Percentiles rank a stretch among this genome's conserved stretches.
These are phyloP conservation scores for Aspergillus clavatus DNA, from an alignment of 2,329 filamentous ascomycete genomes.

Conservation along the genomic window DNA sequence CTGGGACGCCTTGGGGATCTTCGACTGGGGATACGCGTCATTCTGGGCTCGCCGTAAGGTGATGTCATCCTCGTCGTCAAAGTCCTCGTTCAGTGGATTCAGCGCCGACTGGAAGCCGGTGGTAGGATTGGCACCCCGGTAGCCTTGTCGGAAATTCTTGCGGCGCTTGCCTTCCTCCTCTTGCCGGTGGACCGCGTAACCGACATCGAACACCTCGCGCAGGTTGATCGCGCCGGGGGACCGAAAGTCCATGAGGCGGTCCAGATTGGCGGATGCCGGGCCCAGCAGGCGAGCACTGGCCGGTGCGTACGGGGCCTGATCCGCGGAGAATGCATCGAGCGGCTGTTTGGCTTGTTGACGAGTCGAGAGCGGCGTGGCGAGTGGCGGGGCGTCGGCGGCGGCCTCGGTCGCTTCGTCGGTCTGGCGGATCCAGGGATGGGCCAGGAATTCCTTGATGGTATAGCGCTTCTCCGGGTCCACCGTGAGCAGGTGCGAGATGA, in stretches of 20 bases:
- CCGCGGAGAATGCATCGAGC: constrained; percentile 49
- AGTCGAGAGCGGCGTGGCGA: constrained; percentile 59
- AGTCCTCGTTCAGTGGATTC: constrained; percentile 61
- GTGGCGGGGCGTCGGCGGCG: constrained; percentile 63
- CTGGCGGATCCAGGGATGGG: constrained; percentile 86
- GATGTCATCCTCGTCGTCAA: constrained; percentile 50
- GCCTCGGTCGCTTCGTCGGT: constrained; percentile 64
- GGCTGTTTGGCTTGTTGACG: constrained; percentile 54
- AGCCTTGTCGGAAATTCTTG: constrained; percentile 72
- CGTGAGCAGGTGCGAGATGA: constrained; percentile 87
- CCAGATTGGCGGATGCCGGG: constrained; percentile 50
- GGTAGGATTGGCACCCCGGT: constrained; percentile 50
- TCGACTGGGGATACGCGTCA: constrained; percentile 48
- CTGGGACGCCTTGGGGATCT: constrained; percentile 61
- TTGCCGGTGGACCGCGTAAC: constrained; percentile 94
- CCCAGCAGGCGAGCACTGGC: constrained; percentile 53
- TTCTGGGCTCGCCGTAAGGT: constrained; percentile 12
- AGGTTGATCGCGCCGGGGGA: constrained; percentile 93
- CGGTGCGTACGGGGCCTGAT: constrained; percentile 40
- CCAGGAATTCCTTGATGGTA: constrained; percentile 85
- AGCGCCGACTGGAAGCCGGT: constrained; percentile 60
- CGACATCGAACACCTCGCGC: constrained; percentile 94
- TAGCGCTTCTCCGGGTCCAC: constrained; percentile 95
- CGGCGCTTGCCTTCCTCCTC: constrained; percentile 92
- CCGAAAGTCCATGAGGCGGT: constrained; percentile 81